Conservation (phyloP, 305 asterid genomes). For the Stenogyne calaminthoides region DNA sequence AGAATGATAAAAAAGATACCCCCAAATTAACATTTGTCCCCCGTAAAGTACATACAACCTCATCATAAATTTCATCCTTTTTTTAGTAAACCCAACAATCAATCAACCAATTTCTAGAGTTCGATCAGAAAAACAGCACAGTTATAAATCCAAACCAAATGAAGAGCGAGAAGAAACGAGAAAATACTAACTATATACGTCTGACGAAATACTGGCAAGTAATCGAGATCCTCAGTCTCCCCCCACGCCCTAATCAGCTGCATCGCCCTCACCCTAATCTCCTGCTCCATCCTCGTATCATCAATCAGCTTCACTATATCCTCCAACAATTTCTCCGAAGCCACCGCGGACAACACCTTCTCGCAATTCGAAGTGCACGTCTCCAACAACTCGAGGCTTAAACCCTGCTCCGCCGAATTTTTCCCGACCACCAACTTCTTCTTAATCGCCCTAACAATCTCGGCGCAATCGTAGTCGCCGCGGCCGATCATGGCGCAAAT, state of each 20-base stretch:
- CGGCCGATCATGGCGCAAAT: constrained; percentile 80
- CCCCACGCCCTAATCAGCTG: constrained; percentile 95
- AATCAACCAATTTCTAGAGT: not conserved
- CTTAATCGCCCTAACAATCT: constrained; percentile 76
- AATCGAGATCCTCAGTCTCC: constrained; percentile 76
- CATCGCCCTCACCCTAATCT: constrained; percentile 66
- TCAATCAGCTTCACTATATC: constrained; percentile 82
- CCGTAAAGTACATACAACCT: not conserved
- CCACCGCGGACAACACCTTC: constrained; percentile 86
- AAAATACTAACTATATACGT: constrained; percentile 61
- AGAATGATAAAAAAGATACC: not conserved
- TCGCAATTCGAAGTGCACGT: constrained; percentile 90
- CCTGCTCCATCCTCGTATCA: constrained; percentile 77
- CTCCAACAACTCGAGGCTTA: constrained; percentile 82
- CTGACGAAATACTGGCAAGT: constrained; percentile 90
- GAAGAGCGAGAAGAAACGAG: not conserved
- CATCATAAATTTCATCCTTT: not conserved
- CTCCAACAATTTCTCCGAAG: constrained; percentile 90
- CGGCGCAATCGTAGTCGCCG: constrained; percentile 71
- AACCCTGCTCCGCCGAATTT: constrained; percentile 47
- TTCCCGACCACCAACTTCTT: constrained; percentile 63
- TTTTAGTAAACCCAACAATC: not conserved
- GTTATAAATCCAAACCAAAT: not conserved
- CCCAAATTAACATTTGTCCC: not conserved
- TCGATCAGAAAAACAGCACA: not conserved